Percentiles rank a stretch among this genome's conserved stretches.
phyloP scores from a whole-genome alignment of 2,329 filamentous ascomycete species.

The Daldinia eschscholtzii region DNA sequence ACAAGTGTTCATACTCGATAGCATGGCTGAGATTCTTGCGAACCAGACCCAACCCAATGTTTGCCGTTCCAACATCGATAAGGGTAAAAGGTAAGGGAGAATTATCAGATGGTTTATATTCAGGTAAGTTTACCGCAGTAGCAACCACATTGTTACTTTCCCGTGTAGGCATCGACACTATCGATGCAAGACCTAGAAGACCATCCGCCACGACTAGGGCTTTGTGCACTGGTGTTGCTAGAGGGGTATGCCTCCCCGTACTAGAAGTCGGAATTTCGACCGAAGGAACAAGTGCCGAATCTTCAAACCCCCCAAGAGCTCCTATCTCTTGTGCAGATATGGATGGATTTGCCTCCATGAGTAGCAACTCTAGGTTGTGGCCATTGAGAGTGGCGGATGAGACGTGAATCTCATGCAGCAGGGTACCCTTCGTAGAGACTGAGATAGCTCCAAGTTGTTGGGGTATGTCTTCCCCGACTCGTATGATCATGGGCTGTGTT shows the following conservation, averaged over 20 bases:
- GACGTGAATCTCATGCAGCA: slow-evolving; percentile 70
- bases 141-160: slow-evolving; percentile 59
- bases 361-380: slow-evolving; percentile 73
- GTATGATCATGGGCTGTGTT: slow-evolving; percentile 72
- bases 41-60: slow-evolving; percentile 73
- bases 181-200: slow-evolving; percentile 72
- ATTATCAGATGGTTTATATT: slow-evolving; percentile 55
- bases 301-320: slow-evolving; percentile 63
- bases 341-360: slow-evolving; percentile 66
- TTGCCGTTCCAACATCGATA: slow-evolving; percentile 74
- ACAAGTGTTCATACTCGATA: slow-evolving; percentile 77
- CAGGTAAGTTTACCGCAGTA: slow-evolving; percentile 70
- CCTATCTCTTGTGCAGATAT: slow-evolving; percentile 58
- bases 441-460: slow-evolving; percentile 58
- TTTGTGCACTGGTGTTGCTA: slow-evolving; percentile 87
- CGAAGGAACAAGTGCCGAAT: slow-evolving; percentile 79
- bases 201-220: slow-evolving; percentile 81
- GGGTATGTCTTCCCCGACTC: slow-evolving; percentile 59
- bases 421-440: slow-evolving; percentile 55
- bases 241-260: slow-evolving; percentile 72
- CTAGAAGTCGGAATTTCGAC: slow-evolving; percentile 76
- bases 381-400: slow-evolving; percentile 72
- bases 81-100: slow-evolving; percentile 62
- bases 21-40: slow-evolving; percentile 78
- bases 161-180: slow-evolving; percentile 59